A percentile compares a stretch with the other conserved stretches of the same genome.
phyloP scores from a whole-genome alignment of 2,329 filamentous ascomycete genomes.

The Alternaria consortialis region DNA sequence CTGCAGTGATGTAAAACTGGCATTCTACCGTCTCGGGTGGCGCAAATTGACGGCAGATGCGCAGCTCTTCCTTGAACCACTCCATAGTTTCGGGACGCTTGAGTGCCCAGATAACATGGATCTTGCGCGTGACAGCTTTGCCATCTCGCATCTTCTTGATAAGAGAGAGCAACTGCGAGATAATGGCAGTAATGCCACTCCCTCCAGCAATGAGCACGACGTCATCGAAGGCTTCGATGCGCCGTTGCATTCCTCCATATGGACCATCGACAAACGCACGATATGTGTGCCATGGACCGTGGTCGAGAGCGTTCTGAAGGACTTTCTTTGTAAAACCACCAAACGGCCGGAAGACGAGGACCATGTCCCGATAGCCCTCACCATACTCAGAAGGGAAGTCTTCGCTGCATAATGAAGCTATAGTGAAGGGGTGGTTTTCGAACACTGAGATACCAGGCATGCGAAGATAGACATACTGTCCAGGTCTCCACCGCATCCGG shows the following conservation, averaged over 20 bases:
- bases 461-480: constrained; percentile 92
- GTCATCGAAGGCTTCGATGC: constrained; percentile 90
- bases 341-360: constrained; percentile 90
- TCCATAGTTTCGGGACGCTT: constrained; percentile 93
- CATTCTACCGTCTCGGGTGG: constrained; percentile 89
- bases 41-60: constrained; percentile 88
- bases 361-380: constrained; percentile 85
- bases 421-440: constrained; percentile 95
- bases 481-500: constrained; percentile 89
- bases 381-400: constrained; percentile 94
- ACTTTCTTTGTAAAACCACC: constrained; percentile 88
- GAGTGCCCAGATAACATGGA: constrained; percentile 93
- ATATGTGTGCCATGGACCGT: constrained; percentile 91
- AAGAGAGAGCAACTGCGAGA: constrained; percentile 89
- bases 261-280: constrained; percentile 92
- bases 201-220: constrained; percentile 93
- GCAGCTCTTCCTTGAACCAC: constrained; percentile 95
- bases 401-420: constrained; percentile 89
- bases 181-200: constrained; percentile 91
- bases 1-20: constrained; percentile 91
- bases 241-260: constrained; percentile 91
- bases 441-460: constrained; percentile 92
- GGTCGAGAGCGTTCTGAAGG: constrained; percentile 80
- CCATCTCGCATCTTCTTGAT: constrained; percentile 96
- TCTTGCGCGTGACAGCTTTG: constrained; percentile 88